Evolutionary conservation across 148 eudicot species (phyloP).

Genomic region (Chenopodium suecicum): DNA sequence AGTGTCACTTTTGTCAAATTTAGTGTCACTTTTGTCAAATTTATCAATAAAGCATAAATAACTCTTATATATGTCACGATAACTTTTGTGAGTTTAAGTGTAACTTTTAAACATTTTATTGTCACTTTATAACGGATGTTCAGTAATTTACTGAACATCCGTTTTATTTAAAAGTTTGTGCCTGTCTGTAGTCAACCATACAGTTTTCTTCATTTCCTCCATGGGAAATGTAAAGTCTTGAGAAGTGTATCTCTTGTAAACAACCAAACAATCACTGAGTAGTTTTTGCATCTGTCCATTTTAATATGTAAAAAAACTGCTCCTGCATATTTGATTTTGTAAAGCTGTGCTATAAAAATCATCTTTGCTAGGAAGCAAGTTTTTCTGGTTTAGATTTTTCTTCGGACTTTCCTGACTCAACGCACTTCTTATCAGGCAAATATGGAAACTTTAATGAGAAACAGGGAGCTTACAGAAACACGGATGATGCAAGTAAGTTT

Average conservation of each 20-base stretch:
- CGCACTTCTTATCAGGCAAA: slow-evolving; percentile 59
- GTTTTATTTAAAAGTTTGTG: no score
- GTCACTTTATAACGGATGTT: no score
- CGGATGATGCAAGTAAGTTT: slow-evolving; percentile 97
- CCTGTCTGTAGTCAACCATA: neutral
- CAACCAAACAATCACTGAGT: neutral
- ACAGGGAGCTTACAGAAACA: slow-evolving; percentile 91
- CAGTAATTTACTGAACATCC: no score
- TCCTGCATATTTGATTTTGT: neutral
- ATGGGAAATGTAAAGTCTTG: neutral
- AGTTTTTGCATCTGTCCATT: neutral
- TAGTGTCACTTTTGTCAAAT: no score
- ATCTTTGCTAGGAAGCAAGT: slow-evolving; percentile 5
- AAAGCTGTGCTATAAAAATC: neutral
- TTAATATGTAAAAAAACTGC: neutral
- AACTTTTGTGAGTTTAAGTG: no score
- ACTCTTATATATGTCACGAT: no score
- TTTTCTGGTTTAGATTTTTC: neutral
- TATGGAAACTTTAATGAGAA: slow-evolving; percentile 93
- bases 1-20: no score
- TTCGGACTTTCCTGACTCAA: slow-evolving; percentile 7
- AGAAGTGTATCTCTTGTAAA: neutral
- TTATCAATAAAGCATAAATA: no score
- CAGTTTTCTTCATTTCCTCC: neutral
- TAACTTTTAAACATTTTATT: no score